Evolutionary conservation across 1,284 basidiomycete genomes (phyloP).

Genomic region (Trichosporon ovoides): DNA sequence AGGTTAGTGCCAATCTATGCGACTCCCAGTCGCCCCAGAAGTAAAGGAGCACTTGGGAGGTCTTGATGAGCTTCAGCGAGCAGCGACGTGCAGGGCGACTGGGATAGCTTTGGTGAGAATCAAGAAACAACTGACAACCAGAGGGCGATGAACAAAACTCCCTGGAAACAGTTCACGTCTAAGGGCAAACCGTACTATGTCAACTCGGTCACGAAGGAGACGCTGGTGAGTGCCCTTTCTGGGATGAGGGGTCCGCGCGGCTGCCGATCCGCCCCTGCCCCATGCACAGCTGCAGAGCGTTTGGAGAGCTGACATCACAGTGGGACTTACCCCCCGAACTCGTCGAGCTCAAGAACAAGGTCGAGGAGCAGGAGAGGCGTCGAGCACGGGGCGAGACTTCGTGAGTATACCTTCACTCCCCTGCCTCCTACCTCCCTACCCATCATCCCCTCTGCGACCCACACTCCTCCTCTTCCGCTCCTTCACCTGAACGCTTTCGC

Average conservation of each 20-base stretch:
- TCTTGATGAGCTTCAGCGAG: too few relatives aligned
- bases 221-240: conserved; percentile 22
- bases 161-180: conserved; percentile 90
- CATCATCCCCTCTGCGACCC: too few relatives aligned
- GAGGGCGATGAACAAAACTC: conserved; percentile 76
- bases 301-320: conserved; percentile 42
- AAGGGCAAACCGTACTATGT: conserved; percentile 88
- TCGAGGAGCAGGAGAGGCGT: conserved; percentile 62
- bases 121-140: conserved; percentile 40
- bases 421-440: too few relatives aligned
- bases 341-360: conserved; percentile 67
- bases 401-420: too few relatives aligned
- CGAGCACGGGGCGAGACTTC: conserved; percentile 24
- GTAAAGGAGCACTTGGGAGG: too few relatives aligned
- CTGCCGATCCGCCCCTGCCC: too few relatives aligned
- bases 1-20: too few relatives aligned
- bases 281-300: too few relatives aligned
- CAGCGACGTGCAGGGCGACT: too few relatives aligned
- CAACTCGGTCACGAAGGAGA: conserved; percentile 56
- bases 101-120: not conserved
- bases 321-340: conserved; percentile 94
- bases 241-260: too few relatives aligned
- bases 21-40: too few relatives aligned
- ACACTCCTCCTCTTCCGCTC: too few relatives aligned
- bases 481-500: not conserved